These are phyloP conservation scores for Suhomyces anneliseae DNA, from an alignment of 1,139 yeast species.

Conservation along the genomic window DNA sequence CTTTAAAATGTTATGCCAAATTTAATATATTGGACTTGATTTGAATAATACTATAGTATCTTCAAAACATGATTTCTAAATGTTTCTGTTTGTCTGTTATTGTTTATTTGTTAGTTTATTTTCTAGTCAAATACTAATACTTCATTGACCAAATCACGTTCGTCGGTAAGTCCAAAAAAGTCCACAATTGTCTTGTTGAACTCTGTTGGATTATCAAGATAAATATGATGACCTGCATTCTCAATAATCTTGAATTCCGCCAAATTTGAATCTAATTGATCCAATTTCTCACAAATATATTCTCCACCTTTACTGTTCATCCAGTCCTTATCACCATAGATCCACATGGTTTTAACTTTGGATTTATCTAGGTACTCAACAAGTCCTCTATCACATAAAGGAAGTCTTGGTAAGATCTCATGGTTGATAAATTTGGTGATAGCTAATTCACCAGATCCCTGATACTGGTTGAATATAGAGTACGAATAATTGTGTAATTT, in stretches of 20 bases:
- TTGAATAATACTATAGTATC: too few species aligned
- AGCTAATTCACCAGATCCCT: constrained; percentile 48
- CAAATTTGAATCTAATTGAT: constrained; percentile 17
- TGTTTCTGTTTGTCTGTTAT: too few species aligned
- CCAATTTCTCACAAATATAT: constrained; percentile 30
- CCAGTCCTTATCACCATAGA: constrained; percentile 49
- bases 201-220: constrained; percentile 38
- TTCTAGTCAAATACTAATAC: too few species aligned
- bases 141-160: too few species aligned
- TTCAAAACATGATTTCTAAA: too few species aligned
- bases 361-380: constrained; percentile 28
- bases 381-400: constrained; percentile 44
- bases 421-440: constrained; percentile 43
- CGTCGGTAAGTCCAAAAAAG: constrained; percentile 21
- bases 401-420: constrained; percentile 41
- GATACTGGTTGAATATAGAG: constrained; percentile 46
- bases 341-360: constrained; percentile 32
- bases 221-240: constrained; percentile 46
- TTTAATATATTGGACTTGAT: too few species aligned
- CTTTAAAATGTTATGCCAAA: too few species aligned
- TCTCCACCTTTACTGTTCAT: constrained; percentile 46
- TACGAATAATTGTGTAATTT: constrained; percentile 44
- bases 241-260: constrained; percentile 26
- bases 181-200: constrained; percentile 32
- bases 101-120: too few species aligned